phyloP scores from a whole-genome alignment of 306 rosid species.

The Elaeagnus macrophylla region DNA sequence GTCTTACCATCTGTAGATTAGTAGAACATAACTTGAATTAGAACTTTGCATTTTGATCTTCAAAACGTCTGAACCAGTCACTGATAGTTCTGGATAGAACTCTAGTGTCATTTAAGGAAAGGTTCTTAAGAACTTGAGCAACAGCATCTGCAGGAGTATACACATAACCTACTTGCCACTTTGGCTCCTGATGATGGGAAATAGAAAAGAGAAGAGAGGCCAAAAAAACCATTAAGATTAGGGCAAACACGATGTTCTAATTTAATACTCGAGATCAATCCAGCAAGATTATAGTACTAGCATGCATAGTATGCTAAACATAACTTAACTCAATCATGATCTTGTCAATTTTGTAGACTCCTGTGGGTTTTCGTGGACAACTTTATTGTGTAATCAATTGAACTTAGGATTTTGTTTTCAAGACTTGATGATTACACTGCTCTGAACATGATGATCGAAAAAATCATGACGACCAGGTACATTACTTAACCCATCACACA shows the following conservation, averaged over 20 bases:
- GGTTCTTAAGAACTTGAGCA: constrained; percentile 65
- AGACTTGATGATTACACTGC: too few relatives aligned
- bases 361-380: too few relatives aligned
- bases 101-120: constrained; percentile 57
- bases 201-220: neutral
- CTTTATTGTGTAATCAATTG: too few relatives aligned
- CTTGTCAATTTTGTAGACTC: too few relatives aligned
- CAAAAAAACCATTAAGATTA: neutral
- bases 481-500: too few relatives aligned
- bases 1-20: too few relatives aligned
- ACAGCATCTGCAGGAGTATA: constrained; percentile 94
- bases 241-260: neutral
- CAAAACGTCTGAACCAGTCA: constrained; percentile 62
- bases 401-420: too few relatives aligned
- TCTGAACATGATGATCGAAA: too few relatives aligned
- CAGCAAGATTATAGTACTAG: neutral
- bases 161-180: constrained; percentile 74
- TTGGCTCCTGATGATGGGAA: constrained; percentile 52
- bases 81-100: constrained; percentile 49
- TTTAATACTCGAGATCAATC: neutral
- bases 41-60: constrained; percentile 28
- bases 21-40: too few relatives aligned
- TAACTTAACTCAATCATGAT: too few relatives aligned
- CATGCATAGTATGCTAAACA: too few relatives aligned
- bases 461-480: too few relatives aligned